Conservation (phyloP, 2,329 filamentous ascomycete species). For the Acrocalymma vagum region DNA sequence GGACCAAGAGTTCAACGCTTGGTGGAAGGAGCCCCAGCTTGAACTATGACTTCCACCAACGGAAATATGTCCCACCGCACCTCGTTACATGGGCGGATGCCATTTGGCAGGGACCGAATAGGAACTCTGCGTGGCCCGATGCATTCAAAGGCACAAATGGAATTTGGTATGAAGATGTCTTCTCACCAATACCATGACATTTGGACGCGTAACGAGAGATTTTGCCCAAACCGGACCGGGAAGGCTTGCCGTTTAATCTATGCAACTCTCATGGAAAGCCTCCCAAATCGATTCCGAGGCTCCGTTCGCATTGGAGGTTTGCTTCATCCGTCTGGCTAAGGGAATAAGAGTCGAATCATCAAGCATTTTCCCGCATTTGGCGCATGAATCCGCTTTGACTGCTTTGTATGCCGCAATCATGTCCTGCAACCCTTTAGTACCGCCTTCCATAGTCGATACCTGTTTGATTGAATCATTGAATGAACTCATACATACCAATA, state of each 20-base stretch:
- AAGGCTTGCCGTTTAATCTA: slow-evolving; percentile 28
- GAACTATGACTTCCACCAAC: slow-evolving; percentile 47
- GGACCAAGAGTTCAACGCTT: slow-evolving; percentile 20
- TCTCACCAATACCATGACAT: slow-evolving; percentile 13
- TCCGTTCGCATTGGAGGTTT: slow-evolving; percentile 24
- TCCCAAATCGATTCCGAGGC: slow-evolving; percentile 37
- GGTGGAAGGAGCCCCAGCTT: slow-evolving; percentile 22
- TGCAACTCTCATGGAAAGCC: slow-evolving; percentile 46
- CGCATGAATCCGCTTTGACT: slow-evolving; percentile 37
- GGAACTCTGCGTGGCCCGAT: slow-evolving; percentile 29
- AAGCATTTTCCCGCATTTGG: slow-evolving; percentile 40
- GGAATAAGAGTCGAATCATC: slow-evolving; percentile 35
- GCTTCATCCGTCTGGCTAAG: slow-evolving; percentile 41
- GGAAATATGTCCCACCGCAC: slow-evolving; percentile 40
- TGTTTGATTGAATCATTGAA: neutral
- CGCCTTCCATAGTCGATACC: too few relatives aligned
- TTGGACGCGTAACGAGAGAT: too few relatives aligned
- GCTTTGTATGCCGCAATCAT: slow-evolving; percentile 51
- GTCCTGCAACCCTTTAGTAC: slow-evolving; percentile 36
- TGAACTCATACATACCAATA: slow-evolving; percentile 37
- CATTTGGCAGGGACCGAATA: slow-evolving; percentile 36
- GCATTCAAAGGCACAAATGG: slow-evolving; percentile 36
- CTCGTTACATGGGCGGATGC: slow-evolving; percentile 41
- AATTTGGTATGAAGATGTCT: slow-evolving; percentile 32
- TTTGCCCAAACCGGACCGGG: too few relatives aligned